phyloP scores from a whole-genome alignment of 2,329 filamentous ascomycete genomes.

The Zopfia rhizophila region DNA sequence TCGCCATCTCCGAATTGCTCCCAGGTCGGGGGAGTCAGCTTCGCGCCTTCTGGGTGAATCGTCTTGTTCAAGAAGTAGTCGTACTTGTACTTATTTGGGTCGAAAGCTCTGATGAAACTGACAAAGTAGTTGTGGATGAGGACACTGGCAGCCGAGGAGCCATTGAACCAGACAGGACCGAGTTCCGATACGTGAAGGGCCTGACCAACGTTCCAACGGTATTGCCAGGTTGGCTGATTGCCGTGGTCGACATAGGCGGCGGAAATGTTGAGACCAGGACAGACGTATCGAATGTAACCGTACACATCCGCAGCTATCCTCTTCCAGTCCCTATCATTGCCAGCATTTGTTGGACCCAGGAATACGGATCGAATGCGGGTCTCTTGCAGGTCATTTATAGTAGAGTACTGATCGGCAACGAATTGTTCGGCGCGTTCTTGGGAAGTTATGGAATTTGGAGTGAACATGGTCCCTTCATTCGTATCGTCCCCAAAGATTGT shows the following conservation, averaged over 20 bases:
- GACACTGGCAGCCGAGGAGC: conserved; percentile 37
- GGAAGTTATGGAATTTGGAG: conserved; percentile 47
- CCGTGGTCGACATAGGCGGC: conserved; percentile 41
- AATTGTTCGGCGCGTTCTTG: conserved; percentile 49
- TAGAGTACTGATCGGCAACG: conserved; percentile 51
- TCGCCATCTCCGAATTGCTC: conserved; percentile 30
- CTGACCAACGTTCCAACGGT: conserved; percentile 60
- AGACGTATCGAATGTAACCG: conserved; percentile 63
- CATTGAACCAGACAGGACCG: conserved; percentile 52
- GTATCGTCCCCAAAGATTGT: conserved; percentile 58
- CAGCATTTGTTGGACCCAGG: conserved; percentile 41
- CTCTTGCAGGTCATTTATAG: conserved; percentile 38
- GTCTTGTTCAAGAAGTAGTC: conserved; percentile 25
- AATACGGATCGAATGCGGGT: conserved; percentile 39
- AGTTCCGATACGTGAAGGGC: conserved; percentile 52
- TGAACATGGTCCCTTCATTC: conserved; percentile 56
- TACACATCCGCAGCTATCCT: conserved; percentile 52
- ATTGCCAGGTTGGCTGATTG: conserved; percentile 54
- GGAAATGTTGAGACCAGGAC: conserved; percentile 57
- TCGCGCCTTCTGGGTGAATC: conserved; percentile 22
- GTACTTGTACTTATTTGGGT: conserved; percentile 52
- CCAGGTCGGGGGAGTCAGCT: conserved; percentile 39
- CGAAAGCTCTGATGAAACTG: conserved; percentile 54
- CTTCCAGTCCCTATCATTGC: conserved; percentile 37
- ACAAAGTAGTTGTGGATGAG: conserved; percentile 56